These are phyloP conservation scores for Trapa incisa DNA, from an alignment of 345 rosid species.

Conservation along the genomic window DNA sequence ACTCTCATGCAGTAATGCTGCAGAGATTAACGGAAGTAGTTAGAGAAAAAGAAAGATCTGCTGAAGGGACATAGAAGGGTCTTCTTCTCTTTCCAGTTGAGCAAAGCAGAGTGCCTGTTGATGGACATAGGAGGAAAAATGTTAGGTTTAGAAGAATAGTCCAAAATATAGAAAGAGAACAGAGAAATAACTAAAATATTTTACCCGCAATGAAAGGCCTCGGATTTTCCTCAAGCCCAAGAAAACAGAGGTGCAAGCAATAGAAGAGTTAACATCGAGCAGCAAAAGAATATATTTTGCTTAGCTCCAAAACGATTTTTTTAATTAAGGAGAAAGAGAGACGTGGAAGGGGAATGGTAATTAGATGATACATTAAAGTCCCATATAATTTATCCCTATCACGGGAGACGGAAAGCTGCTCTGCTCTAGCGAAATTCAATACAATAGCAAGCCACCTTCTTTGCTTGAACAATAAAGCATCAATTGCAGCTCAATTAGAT, in stretches of 20 bases:
- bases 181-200: not conserved
- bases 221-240: not conserved
- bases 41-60: not conserved
- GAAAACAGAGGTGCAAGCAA: slow-evolving; percentile 3
- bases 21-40: not conserved
- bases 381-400: not conserved
- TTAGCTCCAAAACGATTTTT: not conserved
- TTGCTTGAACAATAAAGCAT: not conserved
- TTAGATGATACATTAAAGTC: not conserved
- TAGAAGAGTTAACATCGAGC: not conserved
- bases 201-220: not conserved
- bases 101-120: not conserved
- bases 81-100: not conserved
- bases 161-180: not conserved
- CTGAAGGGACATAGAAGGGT: not conserved
- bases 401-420: not conserved
- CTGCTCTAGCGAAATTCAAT: not conserved
- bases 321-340: not conserved
- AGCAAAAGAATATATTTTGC: not conserved
- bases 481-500: not conserved
- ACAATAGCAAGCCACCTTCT: not conserved
- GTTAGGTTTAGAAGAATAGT: not conserved
- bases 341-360: not conserved
- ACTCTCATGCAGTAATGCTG: slow-evolving; percentile 1
- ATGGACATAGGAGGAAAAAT: not conserved